Percentiles rank a stretch among this genome's conserved stretches.
Conservation (phyloP, 805 yeast genomes). For the Candida incommunis region DNA sequence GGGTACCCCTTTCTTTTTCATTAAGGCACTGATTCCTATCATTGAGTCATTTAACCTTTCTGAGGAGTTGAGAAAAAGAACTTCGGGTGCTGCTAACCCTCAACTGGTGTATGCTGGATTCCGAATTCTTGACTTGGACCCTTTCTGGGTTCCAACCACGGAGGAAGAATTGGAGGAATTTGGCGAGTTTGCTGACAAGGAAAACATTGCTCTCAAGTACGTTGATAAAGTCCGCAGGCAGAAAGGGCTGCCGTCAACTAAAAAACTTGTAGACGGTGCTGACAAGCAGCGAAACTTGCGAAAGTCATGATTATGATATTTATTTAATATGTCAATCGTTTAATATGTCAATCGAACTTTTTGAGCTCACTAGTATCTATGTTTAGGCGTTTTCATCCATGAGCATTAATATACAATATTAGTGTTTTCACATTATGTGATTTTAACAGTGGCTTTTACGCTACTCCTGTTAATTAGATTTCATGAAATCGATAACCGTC, state of each 20-base stretch:
- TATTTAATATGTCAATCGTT: no score
- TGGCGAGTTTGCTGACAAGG: constrained; percentile 87
- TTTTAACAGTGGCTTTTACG: background rate
- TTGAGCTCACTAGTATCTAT: no score
- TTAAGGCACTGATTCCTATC: constrained; percentile 78
- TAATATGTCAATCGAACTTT: no score
- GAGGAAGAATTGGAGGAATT: constrained; percentile 89
- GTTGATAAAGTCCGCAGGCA: constrained; percentile 71
- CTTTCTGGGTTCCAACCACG: constrained; percentile 98
- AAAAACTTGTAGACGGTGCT: constrained; percentile 80
- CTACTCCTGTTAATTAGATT: no score
- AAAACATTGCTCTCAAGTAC: constrained; percentile 76
- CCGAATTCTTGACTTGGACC: constrained; percentile 79
- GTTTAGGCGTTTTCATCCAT: no score
- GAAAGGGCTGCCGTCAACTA: constrained; percentile 82
- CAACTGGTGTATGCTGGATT: constrained; percentile 85
- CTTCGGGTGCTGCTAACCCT: constrained; percentile 96
- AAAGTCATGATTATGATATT: background rate
- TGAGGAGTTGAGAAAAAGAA: constrained; percentile 82
- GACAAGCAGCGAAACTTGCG: constrained; percentile 80
- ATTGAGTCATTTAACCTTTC: constrained; percentile 94
- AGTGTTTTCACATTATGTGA: background rate
- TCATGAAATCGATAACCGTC: constrained; percentile 34
- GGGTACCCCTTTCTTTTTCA: constrained; percentile 91
- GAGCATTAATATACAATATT: background rate